Conservation (phyloP, 148 eudicot genomes). For the Gaultheria prostrata region DNA sequence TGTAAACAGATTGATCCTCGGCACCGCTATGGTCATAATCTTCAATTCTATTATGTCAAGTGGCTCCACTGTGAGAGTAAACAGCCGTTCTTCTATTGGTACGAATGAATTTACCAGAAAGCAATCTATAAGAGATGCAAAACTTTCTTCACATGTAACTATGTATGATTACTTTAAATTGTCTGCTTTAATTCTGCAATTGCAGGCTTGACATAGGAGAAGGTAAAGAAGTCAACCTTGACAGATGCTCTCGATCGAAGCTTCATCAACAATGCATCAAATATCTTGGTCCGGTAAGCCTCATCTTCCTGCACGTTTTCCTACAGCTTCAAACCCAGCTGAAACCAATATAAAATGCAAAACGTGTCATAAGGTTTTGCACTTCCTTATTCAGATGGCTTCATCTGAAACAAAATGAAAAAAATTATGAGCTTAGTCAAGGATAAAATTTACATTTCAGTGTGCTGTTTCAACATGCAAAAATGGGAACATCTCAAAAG, state of each 20-base stretch:
- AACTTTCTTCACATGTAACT: background rate
- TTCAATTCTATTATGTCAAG: conserved; percentile 67
- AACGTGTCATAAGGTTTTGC: background rate
- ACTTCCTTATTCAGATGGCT: background rate
- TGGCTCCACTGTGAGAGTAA: conserved; percentile 81
- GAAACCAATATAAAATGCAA: background rate
- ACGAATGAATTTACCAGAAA: conserved; percentile 15
- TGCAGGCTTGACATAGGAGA: conserved; percentile 73
- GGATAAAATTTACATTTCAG: background rate
- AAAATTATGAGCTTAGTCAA: background rate
- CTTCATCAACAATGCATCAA: conserved; percentile 68
- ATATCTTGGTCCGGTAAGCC: conserved; percentile 65
- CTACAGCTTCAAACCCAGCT: background rate
- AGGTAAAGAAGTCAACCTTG: conserved; percentile 56
- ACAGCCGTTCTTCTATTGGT: conserved; percentile 88
- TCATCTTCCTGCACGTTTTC: background rate
- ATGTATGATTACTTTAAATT: background rate
- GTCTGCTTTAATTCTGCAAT: background rate
- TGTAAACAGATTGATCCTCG: conserved; percentile 77
- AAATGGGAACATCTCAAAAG: background rate
- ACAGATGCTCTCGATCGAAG: conserved; percentile 51
- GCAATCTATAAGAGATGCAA: background rate
- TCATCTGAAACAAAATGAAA: background rate
- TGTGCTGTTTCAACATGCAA: background rate
- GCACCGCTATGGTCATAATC: conserved; percentile 90